Conservation (phyloP, 1,139 yeast genomes). For the Yamadazyma diddensiae region DNA sequence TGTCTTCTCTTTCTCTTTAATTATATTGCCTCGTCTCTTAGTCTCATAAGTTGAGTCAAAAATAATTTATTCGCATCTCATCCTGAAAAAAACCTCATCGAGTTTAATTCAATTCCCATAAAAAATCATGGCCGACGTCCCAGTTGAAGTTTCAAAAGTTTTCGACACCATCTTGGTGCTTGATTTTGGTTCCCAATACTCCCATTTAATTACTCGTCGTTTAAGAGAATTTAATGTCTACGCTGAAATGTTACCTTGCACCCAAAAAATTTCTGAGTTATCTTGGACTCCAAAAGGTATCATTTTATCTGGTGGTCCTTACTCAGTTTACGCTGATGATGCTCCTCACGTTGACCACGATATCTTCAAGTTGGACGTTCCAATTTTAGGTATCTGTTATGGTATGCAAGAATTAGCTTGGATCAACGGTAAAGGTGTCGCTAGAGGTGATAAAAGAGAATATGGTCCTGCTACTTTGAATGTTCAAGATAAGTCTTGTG, state of each 20-base stretch:
- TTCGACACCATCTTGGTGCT: slow-evolving; percentile 96
- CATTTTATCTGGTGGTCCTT: slow-evolving; percentile 95
- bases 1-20: slow-evolving; percentile 1
- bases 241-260: slow-evolving; percentile 99
- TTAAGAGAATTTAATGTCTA: slow-evolving; percentile 96
- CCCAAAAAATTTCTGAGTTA: slow-evolving; percentile 90
- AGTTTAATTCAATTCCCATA: neutral
- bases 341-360: slow-evolving; percentile 98
- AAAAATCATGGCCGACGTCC: slow-evolving; percentile 28
- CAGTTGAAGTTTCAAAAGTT: slow-evolving; percentile 68
- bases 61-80: slow-evolving; percentile 2
- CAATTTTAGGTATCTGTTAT: slow-evolving; percentile 96
- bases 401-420: slow-evolving; percentile 99
- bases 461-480: slow-evolving; percentile 93
- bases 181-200: slow-evolving; percentile 98
- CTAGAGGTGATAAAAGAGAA: slow-evolving; percentile 96
- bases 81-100: slow-evolving; percentile 2
- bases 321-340: slow-evolving; percentile 91
- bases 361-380: slow-evolving; percentile 85
- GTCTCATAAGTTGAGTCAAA: neutral
- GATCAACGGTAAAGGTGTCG: slow-evolving; percentile 95
- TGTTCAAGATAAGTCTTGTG: slow-evolving; percentile 65
- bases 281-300: slow-evolving; percentile 96
- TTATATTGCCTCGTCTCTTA: neutral
- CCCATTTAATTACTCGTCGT: slow-evolving; percentile 95